Evolutionary conservation across 2,329 filamentous ascomycete species (phyloP).

Genomic region (Scedosporium aurantiacum): DNA sequence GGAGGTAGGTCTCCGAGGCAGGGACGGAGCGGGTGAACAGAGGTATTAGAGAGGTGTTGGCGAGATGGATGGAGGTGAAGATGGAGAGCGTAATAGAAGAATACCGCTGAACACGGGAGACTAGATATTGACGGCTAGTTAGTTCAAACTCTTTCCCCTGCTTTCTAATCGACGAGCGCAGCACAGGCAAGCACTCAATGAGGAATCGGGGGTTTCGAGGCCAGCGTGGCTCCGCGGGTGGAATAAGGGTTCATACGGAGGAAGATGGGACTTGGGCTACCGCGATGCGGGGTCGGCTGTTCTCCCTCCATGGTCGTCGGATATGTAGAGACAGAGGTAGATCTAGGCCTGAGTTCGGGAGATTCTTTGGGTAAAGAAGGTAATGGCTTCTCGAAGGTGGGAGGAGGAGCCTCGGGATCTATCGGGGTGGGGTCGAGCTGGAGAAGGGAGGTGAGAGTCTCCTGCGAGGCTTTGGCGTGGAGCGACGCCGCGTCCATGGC

Average conservation of each 20-base stretch:
- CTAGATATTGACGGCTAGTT: constrained; percentile 25
- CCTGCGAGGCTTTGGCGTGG: constrained; percentile 10
- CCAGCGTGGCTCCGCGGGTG: background rate
- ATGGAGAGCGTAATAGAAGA: constrained; percentile 75
- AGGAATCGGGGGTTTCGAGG: no score
- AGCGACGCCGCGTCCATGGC: constrained; percentile 7
- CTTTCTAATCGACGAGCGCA: no score
- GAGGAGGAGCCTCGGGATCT: background rate
- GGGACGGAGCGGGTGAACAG: constrained; percentile 61
- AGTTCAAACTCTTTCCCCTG: background rate
- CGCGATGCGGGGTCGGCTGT: background rate
- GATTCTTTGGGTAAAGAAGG: background rate
- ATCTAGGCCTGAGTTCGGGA: background rate
- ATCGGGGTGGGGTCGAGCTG: constrained; percentile 13
- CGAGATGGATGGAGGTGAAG: constrained; percentile 66
- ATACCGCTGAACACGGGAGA: constrained; percentile 72
- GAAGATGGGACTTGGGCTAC: constrained; percentile 1
- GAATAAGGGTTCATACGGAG: background rate
- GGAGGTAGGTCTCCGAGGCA: constrained; percentile 71
- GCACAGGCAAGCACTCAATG: no score
- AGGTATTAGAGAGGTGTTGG: constrained; percentile 73
- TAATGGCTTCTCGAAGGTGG: background rate
- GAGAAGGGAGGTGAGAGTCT: constrained; percentile 12
- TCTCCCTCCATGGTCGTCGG: no score
- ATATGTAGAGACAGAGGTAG: no score